A percentile compares a stretch with the other conserved stretches of the same genome.
Evolutionary conservation across 371 early-diverging fungal species (phyloP).

Genomic region (Nematocida major): DNA sequence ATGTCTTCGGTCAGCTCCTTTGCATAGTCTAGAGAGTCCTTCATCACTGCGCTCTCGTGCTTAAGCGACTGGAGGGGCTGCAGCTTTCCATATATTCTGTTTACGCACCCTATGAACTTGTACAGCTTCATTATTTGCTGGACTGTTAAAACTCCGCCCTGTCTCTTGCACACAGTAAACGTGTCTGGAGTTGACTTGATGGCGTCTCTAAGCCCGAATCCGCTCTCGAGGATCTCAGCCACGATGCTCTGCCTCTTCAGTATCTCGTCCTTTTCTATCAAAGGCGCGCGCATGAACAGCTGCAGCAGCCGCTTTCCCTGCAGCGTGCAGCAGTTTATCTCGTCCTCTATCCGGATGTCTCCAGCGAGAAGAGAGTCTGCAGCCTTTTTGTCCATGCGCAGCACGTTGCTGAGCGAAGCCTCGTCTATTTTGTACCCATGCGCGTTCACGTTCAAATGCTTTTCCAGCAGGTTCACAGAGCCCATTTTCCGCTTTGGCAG

Average conservation of each 20-base stretch:
- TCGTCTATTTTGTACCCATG: constrained; percentile 16
- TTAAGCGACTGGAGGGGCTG: neutral
- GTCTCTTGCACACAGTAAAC: constrained; percentile 47
- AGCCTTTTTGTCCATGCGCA: constrained; percentile 23
- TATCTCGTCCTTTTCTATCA: constrained; percentile 54
- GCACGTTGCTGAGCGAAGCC: neutral
- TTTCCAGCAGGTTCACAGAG: constrained; percentile 10
- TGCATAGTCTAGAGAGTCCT: constrained; percentile 15
- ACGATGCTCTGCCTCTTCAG: constrained; percentile 52
- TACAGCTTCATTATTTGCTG: constrained; percentile 53
- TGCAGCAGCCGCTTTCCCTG: constrained; percentile 62
- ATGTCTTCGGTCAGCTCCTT: constrained; percentile 42
- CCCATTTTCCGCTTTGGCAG: neutral
- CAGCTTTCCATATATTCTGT: neutral
- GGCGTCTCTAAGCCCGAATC: neutral
- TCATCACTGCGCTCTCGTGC: neutral
- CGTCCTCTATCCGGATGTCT: constrained; percentile 32
- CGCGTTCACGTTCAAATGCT: constrained; percentile 9
- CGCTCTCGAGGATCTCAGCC: constrained; percentile 28
- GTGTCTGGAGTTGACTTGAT: constrained; percentile 57
- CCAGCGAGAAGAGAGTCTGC: constrained; percentile 23
- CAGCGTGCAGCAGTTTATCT: constrained; percentile 50
- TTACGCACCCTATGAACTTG: neutral
- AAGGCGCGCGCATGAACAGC: constrained; percentile 56
- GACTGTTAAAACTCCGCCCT: constrained; percentile 35